A percentile compares a stretch with the other conserved stretches of the same genome.
phyloP scores from a whole-genome alignment of 2,329 filamentous ascomycete genomes.

The Westerdykella aurantiaca region DNA sequence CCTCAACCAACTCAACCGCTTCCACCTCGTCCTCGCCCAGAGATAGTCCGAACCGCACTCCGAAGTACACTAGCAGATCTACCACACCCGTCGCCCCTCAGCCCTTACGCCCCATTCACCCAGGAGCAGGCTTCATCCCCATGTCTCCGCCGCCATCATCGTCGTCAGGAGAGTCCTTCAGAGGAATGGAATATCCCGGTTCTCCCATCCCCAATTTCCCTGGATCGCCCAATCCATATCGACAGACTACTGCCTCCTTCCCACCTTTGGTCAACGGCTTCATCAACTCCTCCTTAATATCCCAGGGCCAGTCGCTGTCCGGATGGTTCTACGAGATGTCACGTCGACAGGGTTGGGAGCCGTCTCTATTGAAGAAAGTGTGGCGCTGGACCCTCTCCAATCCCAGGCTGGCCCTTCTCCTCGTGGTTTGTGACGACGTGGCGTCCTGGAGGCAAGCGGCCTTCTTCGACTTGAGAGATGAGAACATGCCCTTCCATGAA shows the following conservation, averaged over 20 bases:
- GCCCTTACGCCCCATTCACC: conserved; percentile 29
- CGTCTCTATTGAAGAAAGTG: conserved; percentile 29
- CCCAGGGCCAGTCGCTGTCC: conserved; percentile 34
- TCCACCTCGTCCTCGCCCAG: conserved; percentile 30
- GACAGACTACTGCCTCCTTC: conserved; percentile 20
- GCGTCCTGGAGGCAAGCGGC: conserved; percentile 35
- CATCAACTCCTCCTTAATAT: conserved; percentile 32
- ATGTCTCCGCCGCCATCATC: conserved; percentile 27
- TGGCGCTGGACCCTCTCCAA: conserved; percentile 40
- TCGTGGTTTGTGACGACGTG: conserved; percentile 37
- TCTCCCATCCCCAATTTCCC: conserved; percentile 23
- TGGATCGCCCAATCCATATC: conserved; percentile 33
- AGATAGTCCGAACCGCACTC: conserved; percentile 32
- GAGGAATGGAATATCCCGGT: conserved; percentile 23
- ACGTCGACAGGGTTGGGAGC: conserved; percentile 33
- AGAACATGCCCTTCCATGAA: conserved; percentile 35
- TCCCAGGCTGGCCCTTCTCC: conserved; percentile 33
- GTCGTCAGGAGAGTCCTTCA: conserved; percentile 23
- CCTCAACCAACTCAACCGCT: conserved; percentile 20
- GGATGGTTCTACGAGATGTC: conserved; percentile 35
- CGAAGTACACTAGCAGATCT: conserved; percentile 36
- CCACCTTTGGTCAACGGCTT: conserved; percentile 32
- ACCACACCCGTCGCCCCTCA: conserved; percentile 36
- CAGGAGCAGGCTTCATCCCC: conserved; percentile 30
- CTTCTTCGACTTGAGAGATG: conserved; percentile 36